These are phyloP conservation scores for Orbilia oligospora DNA, from an alignment of 2,329 filamentous ascomycete species.

Conservation along the genomic window DNA sequence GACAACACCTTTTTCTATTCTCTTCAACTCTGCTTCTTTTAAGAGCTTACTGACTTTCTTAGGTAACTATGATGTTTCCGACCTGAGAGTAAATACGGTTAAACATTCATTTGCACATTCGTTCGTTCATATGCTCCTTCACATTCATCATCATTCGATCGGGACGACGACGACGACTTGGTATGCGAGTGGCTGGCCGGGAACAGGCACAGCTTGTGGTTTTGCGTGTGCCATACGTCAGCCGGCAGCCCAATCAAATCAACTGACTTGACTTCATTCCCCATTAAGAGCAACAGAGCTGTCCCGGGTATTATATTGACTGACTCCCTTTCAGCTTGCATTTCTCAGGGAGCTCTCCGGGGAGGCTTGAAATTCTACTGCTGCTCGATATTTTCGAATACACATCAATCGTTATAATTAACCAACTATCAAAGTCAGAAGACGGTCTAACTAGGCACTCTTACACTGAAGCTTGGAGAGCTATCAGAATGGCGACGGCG, in stretches of 20 bases:
- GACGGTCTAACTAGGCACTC: too few species aligned
- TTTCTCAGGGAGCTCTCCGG: not conserved
- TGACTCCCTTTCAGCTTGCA: not conserved
- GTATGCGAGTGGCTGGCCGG: not conserved
- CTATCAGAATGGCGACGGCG: conserved; percentile 62
- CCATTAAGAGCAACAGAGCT: not conserved
- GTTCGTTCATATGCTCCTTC: not conserved
- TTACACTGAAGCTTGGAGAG: not conserved
- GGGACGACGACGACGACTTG: conserved; percentile 1
- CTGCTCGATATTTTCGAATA: not conserved
- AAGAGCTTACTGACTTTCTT: too few species aligned
- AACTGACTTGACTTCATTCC: conserved; percentile 3
- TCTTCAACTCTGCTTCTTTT: not conserved
- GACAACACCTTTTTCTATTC: conserved; percentile 1
- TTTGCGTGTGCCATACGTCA: conserved; percentile 37
- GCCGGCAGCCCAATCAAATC: conserved; percentile 29
- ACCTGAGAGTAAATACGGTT: not conserved
- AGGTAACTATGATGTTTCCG: too few species aligned
- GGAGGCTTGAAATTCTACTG: not conserved
- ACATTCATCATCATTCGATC: not conserved
- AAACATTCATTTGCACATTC: not conserved
- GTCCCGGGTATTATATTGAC: conserved; percentile 1
- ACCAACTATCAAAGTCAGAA: too few species aligned
- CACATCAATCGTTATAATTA: not conserved
- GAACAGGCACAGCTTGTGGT: not conserved